These are phyloP conservation scores for Trichosporon faecale DNA, from an alignment of 1,284 basidiomycete species.

Conservation along the genomic window DNA sequence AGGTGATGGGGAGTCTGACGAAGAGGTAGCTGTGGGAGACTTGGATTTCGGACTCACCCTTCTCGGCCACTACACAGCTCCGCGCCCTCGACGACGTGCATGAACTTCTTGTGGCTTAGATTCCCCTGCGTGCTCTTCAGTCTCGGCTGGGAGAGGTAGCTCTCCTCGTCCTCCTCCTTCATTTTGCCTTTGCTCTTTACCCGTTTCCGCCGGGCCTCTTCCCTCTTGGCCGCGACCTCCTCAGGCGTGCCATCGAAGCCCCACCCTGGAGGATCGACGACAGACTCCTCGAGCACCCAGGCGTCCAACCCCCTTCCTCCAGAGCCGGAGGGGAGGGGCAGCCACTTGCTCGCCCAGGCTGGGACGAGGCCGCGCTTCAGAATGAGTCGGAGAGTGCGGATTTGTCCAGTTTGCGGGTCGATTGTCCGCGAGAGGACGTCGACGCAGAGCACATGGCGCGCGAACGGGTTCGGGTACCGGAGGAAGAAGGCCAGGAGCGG, in stretches of 20 bases:
- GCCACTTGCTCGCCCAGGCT: slow-evolving; percentile 73
- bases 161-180: slow-evolving; percentile 12
- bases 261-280: slow-evolving; percentile 58
- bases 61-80: slow-evolving; percentile 43
- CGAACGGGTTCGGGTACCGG: slow-evolving; percentile 95
- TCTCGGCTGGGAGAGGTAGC: slow-evolving; percentile 34
- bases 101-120: slow-evolving; percentile 50
- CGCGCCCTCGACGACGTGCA: slow-evolving; percentile 50
- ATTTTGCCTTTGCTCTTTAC: neutral
- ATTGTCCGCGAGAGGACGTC: slow-evolving; percentile 83
- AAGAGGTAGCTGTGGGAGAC: too few relatives aligned
- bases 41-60: too few relatives aligned
- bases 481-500: slow-evolving; percentile 90
- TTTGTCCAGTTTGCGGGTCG: slow-evolving; percentile 64
- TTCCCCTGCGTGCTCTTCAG: slow-evolving; percentile 46
- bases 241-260: slow-evolving; percentile 10
- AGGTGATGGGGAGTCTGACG: too few relatives aligned
- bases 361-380: slow-evolving; percentile 87
- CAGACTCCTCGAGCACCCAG: slow-evolving; percentile 88
- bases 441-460: slow-evolving; percentile 88
- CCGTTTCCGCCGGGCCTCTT: neutral
- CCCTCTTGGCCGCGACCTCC: neutral
- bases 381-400: slow-evolving; percentile 86
- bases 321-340: slow-evolving; percentile 61
- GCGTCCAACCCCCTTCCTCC: slow-evolving; percentile 58